Conservation (phyloP, 345 rosid species). For the Salix caprea region DNA sequence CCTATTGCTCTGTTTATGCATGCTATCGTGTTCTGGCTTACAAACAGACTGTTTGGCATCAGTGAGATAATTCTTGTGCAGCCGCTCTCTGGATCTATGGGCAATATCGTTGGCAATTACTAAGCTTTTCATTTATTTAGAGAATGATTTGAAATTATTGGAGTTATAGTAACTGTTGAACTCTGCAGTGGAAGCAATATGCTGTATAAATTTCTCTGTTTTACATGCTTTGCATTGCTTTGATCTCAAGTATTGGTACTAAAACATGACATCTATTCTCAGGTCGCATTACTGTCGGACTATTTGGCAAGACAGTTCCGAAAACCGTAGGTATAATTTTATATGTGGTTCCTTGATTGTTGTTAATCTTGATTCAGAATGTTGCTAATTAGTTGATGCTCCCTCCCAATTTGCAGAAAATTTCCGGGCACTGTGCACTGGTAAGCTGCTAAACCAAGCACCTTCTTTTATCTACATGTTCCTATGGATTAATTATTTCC, state of each 20-base stretch:
- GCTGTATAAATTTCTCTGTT: neutral
- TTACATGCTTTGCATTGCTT: neutral
- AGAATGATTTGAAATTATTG: neutral
- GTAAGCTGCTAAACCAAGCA: conserved; percentile 27
- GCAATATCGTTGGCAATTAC: neutral
- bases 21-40: neutral
- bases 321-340: conserved; percentile 65
- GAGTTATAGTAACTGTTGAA: neutral
- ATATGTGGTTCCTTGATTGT: neutral
- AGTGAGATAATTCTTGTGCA: neutral
- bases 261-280: conserved; percentile 4
- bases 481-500: neutral
- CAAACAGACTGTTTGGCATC: neutral
- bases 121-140: no score
- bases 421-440: conserved; percentile 96
- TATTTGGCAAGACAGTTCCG: conserved; percentile 87
- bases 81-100: neutral
- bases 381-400: conserved; percentile 13
- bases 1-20: neutral
- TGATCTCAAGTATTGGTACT: neutral
- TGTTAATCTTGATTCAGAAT: neutral
- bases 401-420: conserved; percentile 60
- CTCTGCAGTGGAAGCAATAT: neutral
- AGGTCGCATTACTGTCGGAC: conserved; percentile 88
- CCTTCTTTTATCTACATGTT: neutral